Base-by-base conservation (phyloP, 2,329 filamentous ascomycete genomes). In the Cladosporium sp. region DNA sequence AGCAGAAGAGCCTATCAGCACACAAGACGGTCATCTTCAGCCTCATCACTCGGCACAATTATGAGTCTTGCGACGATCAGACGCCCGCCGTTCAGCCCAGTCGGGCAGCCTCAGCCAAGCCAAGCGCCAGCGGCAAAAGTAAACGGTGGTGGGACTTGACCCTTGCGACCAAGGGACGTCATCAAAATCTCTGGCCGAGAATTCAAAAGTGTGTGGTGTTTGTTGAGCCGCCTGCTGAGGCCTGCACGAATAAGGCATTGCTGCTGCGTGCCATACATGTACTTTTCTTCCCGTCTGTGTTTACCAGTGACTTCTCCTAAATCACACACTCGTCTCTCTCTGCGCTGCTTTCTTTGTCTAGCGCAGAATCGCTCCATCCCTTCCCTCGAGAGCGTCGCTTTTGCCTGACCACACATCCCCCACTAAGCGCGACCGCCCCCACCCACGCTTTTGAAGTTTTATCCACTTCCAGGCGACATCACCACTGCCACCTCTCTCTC, bases 401-500 rank as follows among this genome's bases (percentile, higher is more conserved):
- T 47, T 9, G 43, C 43, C 22, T 47, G 43, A 47, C 28, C 17
- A 47, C 17, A 47, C 43, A 34, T 34, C 38, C 47, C 47, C 47
- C 47, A 50, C 47, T 37, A 34, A 37, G 28, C 47, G 30, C 47
- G 30, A 37, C 34, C 34, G 49, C 49, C 49, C 49, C 49, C 49
- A 51, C 49, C 49, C 43, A 28, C 25, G 30, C 43, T 28, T 47
- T 28, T 47, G 43, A 47, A 47, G 43, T 47, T 47, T 47, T 47
- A 47, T 47, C 43, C 43, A 47, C 43, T 47, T 34, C 43, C 43
- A 47, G 43, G 43, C 43, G 43, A 30, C 43, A 47, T 17, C 51
- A 40, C 36, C 22, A 20, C 36, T 28, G 28, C 51, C 15, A 45
- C 39, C 84, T 93, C 84, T 88, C 88, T 20, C 83, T 86, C 64